A percentile compares a stretch with the other conserved stretches of the same genome.
Evolutionary conservation across 345 rosid genomes (phyloP).

Genomic region (Eucalyptus polybractea): DNA sequence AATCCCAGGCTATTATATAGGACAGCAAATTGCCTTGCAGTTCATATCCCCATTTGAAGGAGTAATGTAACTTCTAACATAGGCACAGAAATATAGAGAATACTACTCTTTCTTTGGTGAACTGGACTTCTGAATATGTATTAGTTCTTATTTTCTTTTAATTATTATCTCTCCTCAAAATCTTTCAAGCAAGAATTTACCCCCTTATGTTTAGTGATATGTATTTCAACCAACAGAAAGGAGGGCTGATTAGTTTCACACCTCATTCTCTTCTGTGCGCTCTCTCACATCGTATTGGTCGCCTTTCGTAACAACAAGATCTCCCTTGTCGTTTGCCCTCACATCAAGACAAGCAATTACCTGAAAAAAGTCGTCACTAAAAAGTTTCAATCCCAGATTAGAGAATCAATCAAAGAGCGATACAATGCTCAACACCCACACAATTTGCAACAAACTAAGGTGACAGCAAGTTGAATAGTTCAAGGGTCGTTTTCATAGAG

Average conservation of each 20-base stretch:
- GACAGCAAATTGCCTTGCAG: neutral
- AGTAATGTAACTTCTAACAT: neutral
- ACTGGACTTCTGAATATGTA: neutral
- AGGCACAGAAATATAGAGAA: neutral
- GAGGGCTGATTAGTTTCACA: neutral
- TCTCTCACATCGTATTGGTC: conserved; percentile 96
- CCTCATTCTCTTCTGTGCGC: conserved; percentile 77
- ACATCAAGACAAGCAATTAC: conserved; percentile 99
- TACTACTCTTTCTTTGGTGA: neutral
- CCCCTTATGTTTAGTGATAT: neutral
- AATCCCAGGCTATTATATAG: neutral
- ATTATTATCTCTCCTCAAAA: neutral
- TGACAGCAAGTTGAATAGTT: neutral
- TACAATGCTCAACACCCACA: neutral
- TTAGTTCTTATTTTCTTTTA: neutral
- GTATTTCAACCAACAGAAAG: neutral
- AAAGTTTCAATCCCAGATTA: neutral
- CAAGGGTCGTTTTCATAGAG: neutral
- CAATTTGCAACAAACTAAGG: neutral
- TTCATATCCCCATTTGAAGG: neutral
- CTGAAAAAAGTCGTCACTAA: conserved; percentile 4
- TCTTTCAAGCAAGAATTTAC: neutral
- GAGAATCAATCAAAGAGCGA: neutral
- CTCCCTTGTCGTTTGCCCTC: conserved; percentile 87
- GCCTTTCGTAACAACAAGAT: conserved; percentile 97